Base-by-base conservation (phyloP, 495 filamentous ascomycete genomes). In the Penicillium chermesinum region DNA sequence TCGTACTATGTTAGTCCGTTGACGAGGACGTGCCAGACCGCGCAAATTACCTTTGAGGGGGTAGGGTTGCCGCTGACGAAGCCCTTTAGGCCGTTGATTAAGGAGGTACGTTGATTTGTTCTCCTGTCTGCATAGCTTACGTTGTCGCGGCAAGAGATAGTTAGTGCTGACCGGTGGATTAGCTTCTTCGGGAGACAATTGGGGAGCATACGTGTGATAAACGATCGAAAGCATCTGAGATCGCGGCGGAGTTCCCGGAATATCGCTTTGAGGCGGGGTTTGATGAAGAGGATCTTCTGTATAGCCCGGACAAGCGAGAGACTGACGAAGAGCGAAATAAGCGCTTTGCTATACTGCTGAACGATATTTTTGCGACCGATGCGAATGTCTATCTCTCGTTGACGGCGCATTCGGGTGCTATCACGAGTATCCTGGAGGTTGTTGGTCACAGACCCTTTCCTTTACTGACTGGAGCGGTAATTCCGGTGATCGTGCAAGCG, bases 171-270 rank as follows among this genome's bases (percentile, higher is more conserved):
- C 30, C 13, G 0, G 10, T 17, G 9, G 8, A 1, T 15, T 36
- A 72, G 67, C 64, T 81, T 15, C 64, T 93, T 36, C 79, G 89
- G 22, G 89, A 95, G 63, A 78, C 80, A 1, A 76, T 91, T 46
- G 81, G 84, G 15, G 70, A 82, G 22, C 89, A 94, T 61, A 93
- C 88, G 7, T 95, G 89, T 67, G 89, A 95, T 64, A 77, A 78
- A 3, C 77, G 89, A 0, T 78, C 79, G 32, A 70, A 58, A 18
- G 79, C 78, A 51, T 69, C 78, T 5, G 74, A 62, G 44, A 90
- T 94, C 42, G 54, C 55, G 1, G 46, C 60, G 9, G 70, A 67
- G 34, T 89, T 81, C 51, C 86, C 87, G 0, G 46, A 42, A 9
- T 90, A 79, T 59, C 60, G 16, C 1, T 77, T 91, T 51, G 88